Conservation (phyloP, 306 rosid species). For the Corylus avellana region DNA sequence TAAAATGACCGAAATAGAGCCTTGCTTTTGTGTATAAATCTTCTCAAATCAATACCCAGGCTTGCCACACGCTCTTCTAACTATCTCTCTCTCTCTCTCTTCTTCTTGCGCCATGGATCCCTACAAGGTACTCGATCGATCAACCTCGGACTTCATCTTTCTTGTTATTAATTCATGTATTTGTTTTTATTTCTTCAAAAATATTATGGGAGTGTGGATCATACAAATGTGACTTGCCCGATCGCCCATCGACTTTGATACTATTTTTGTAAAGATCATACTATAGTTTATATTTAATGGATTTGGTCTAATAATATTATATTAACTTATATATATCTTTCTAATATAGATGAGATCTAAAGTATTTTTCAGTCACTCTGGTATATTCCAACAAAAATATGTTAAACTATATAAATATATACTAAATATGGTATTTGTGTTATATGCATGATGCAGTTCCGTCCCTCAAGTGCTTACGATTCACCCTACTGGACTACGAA, state of each 20-base stretch:
- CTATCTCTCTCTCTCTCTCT: neutral
- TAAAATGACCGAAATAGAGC: neutral
- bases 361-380: neutral
- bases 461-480: slow-evolving; percentile 80
- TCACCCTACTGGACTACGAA: slow-evolving; percentile 85
- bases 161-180: neutral
- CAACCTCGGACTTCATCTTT: neutral
- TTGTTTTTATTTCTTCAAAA: too few species aligned
- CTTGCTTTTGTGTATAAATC: neutral
- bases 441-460: slow-evolving; percentile 46
- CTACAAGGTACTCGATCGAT: slow-evolving; percentile 57
- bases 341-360: too few species aligned
- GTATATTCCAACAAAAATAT: too few species aligned
- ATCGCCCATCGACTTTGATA: too few species aligned
- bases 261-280: too few species aligned
- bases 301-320: too few species aligned
- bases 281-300: too few species aligned
- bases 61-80: neutral
- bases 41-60: neutral
- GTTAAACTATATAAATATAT: neutral
- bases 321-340: too few species aligned
- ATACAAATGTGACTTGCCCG: too few species aligned
- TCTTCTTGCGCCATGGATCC: slow-evolving; percentile 64
- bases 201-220: too few species aligned
- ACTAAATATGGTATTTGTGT: neutral